Evolutionary conservation across 2,329 filamentous ascomycete species (phyloP).

Genomic region (Paradendryphiella salina): DNA sequence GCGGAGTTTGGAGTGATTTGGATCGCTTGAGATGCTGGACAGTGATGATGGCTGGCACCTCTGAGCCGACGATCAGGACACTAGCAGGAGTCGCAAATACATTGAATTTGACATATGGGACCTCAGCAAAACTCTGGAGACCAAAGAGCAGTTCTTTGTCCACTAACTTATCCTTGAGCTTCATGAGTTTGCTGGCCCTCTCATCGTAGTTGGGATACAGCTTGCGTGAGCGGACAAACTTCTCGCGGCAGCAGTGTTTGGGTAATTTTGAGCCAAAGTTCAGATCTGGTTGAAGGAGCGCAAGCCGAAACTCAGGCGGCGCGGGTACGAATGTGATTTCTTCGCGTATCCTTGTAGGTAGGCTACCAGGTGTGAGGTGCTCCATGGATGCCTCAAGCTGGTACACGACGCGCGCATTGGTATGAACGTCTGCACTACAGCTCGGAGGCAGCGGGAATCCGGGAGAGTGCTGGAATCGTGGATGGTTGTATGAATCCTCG

Average conservation of each 20-base stretch:
- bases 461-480: slow-evolving; percentile 32
- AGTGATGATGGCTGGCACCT: slow-evolving; percentile 21
- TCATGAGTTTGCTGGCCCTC: slow-evolving; percentile 22
- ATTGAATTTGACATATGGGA: slow-evolving; percentile 30
- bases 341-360: slow-evolving; percentile 12
- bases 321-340: slow-evolving; percentile 15
- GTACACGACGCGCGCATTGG: slow-evolving; percentile 21
- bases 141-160: slow-evolving; percentile 32
- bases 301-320: slow-evolving; percentile 22
- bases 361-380: slow-evolving; percentile 1
- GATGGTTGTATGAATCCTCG: slow-evolving; percentile 25
- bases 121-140: slow-evolving; percentile 21
- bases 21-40: slow-evolving; percentile 34
- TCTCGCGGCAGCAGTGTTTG: slow-evolving; percentile 24
- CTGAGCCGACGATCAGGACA: slow-evolving; percentile 24
- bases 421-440: slow-evolving; percentile 1
- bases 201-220: slow-evolving; percentile 25
- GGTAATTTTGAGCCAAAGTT: slow-evolving; percentile 20
- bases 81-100: slow-evolving; percentile 27
- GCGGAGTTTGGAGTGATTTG: slow-evolving; percentile 27
- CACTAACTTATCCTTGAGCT: slow-evolving; percentile 25
- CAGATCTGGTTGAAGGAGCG: slow-evolving; percentile 21
- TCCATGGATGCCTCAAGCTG: slow-evolving; percentile 22
- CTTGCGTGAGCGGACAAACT: slow-evolving; percentile 31
- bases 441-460: slow-evolving; percentile 27